phyloP scores from a whole-genome alignment of 139 green algal species.

The Micractinium sp. region DNA sequence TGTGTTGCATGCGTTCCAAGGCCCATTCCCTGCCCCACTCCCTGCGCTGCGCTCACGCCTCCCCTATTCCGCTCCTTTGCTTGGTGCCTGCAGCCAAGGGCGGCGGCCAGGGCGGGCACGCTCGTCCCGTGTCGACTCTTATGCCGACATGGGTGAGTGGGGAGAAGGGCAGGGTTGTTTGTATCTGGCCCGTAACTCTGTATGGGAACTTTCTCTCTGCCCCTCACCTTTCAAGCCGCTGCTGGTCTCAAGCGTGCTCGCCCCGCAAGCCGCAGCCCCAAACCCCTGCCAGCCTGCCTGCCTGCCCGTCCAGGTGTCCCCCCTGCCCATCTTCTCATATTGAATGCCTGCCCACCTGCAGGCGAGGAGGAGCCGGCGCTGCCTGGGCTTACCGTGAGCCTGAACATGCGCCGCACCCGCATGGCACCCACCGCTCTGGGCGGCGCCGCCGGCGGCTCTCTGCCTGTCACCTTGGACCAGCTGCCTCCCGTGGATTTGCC shows the following conservation, averaged over 20 bases:
- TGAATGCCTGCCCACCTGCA: not conserved
- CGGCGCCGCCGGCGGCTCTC: not conserved
- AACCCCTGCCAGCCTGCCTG: too few species aligned
- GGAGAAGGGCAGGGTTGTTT: too few species aligned
- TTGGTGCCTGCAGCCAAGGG: not conserved
- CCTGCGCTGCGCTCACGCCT: not conserved
- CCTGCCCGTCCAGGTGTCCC: not conserved
- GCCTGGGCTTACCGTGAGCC: not conserved
- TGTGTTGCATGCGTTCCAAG: too few species aligned
- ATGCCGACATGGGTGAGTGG: not conserved
- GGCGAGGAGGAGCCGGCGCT: not conserved
- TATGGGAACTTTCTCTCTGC: too few species aligned
- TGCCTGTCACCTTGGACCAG: not conserved
- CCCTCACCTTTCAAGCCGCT: too few species aligned
- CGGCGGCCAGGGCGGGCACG: not conserved
- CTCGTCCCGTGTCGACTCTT: not conserved
- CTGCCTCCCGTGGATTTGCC: not conserved
- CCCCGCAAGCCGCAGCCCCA: too few species aligned
- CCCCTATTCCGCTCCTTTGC: not conserved
- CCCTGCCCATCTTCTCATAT: not conserved
- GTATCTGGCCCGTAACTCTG: too few species aligned
- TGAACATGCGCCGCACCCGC: conserved; percentile 14
- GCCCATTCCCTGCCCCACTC: too few species aligned
- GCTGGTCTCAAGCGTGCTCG: too few species aligned
- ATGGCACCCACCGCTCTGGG: not conserved